Evolutionary conservation across 192 early-diverging fungal genomes (phyloP), one percentile per base, ranked within the genome.

Genomic region (Backusella psychrophila): DNA sequence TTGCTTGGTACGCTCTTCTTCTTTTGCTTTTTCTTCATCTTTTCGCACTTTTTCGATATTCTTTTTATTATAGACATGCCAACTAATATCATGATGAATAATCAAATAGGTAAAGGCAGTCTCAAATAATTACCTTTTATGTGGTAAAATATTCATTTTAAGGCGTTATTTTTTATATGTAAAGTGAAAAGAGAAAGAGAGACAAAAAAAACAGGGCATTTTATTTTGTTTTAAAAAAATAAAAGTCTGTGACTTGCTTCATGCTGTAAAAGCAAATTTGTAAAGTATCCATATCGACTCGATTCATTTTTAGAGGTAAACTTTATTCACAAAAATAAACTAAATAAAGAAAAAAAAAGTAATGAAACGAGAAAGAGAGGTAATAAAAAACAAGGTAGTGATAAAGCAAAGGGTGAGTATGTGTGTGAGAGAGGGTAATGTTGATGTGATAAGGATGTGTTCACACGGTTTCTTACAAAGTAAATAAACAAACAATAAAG

Each of bases 31-130:
- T 38, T 89, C 91, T 66, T 94, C 93, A 71, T 94, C 93, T 72
- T 77, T 75, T 8, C 83, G 82, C 35, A 94, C 93, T 67, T 81
- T 80, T 69, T 92, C 93, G 6, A 83, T 79, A 78, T 94, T 94
- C 68, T 88, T 88, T 75, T 88, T 87, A 72, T 86, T 93, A 67
- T 93, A 93, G 19, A 93, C 92, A 78, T 94, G 91, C 89, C 91
- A 94, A 65, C 92, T 92, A 68, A 29, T 7, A 33, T 52, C 69
- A 31, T 46, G 31, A 39, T 69, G 9, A 65, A 38, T 36, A 38
- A 14, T 33, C 6, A 33, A 31, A 36, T 15, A 1, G 4, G 5
- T 21, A 8, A 14, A 14, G 1, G 1, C 9, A 70, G 31, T 46
- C n/a, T 46, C 34, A 74, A 65, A 19, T 1, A 1, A 23, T 0